Evolutionary conservation across 1,284 basidiomycete genomes (phyloP), one percentile per base, ranked within the genome.

Genomic region (Coniferiporia weirii): DNA sequence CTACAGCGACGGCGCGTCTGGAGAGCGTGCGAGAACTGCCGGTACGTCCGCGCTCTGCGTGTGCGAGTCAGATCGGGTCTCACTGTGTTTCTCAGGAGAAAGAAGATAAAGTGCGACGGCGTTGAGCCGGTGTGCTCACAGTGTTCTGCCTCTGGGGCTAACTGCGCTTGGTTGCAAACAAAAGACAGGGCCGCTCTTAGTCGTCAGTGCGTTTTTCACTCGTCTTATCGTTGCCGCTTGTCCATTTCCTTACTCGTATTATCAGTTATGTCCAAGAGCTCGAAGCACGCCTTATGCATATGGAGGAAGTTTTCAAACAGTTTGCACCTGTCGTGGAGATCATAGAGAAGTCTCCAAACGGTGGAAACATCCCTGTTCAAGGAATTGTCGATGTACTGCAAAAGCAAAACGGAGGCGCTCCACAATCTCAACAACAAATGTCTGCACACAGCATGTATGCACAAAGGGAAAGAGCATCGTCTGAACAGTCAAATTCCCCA

Each of bases 51-150:
- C 56, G 48, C 27, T 27, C 52, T 40, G 15, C 38, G 40, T 1
- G 13, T 54, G 50, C 45, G 19, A 13, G 46, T 17, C 22, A 22
- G 15, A 46, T 54, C 7, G 50, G 54, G 13, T 60, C 54, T 61
- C 54, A 46, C 47, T 10, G 10, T 69, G 8, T 40, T 15, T 40
- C 15, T 7, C 8, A 91, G 89, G 63, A 83, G 89, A 63, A 92
- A 92, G 81, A 92, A 92, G 80, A 91, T 92, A 70, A 92, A 92
- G 71, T 92, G 90, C 72, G 90, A 92, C 75, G 90, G 89, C 63
- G 81, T 76, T 66, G 89, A 92, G 68, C 89, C 89, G 12, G 87
- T 85, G n/a, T 92, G 89, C 66, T 85, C 87, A 0, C 90, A 92
- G 66, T 92, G 89, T 68, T 70, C 80, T 13, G 74, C 82, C 43